phyloP scores from a whole-genome alignment of 2,329 filamentous ascomycete genomes.

The Lachnellula subtilissima region DNA sequence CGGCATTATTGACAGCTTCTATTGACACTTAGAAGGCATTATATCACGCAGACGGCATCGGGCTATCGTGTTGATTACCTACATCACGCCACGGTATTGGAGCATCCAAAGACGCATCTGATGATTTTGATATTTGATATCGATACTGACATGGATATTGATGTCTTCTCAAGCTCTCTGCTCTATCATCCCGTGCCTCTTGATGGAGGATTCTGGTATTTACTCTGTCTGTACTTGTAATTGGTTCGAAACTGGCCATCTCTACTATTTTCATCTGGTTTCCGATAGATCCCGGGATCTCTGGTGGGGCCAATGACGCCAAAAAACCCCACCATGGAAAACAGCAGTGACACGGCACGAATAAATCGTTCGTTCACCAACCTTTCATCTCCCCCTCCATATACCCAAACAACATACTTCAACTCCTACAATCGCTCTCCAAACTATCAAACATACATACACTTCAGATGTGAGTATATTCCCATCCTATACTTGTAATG shows the following conservation, averaged over 20 bases:
- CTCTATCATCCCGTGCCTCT: too few species aligned
- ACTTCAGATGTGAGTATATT: neutral
- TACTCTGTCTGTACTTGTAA: too few species aligned
- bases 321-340: slow-evolving; percentile 1
- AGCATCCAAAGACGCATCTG: neutral
- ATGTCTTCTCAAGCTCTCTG: too few species aligned
- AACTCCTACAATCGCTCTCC: neutral
- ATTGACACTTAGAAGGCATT: neutral
- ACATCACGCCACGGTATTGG: too few species aligned
- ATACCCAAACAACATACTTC: neutral
- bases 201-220: too few species aligned
- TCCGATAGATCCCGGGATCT: too few species aligned
- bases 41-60: slow-evolving; percentile 1
- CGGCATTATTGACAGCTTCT: too few species aligned
- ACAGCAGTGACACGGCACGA: neutral
- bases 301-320: neutral
- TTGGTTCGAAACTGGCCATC: too few species aligned
- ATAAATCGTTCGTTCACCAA: neutral
- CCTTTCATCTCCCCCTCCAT: neutral
- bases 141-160: too few species aligned
- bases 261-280: too few species aligned
- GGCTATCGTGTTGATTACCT: neutral
- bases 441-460: neutral
- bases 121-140: neutral
- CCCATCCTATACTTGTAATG: neutral